Conservation (phyloP, 495 filamentous ascomycete genomes). For the Tuber borchii region DNA sequence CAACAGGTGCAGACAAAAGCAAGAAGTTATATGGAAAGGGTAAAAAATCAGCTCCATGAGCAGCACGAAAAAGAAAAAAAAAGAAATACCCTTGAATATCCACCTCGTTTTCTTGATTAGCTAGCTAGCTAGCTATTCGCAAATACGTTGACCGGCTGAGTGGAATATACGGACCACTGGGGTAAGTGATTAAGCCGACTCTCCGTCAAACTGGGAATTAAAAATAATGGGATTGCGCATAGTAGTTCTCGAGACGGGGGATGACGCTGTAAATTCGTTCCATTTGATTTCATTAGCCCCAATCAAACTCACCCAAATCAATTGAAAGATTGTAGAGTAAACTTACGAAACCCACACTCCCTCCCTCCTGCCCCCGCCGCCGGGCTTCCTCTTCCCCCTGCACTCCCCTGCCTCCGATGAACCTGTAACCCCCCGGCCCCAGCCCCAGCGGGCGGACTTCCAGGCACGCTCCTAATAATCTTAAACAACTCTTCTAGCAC, state of each 20-base stretch:
- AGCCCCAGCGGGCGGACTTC: not conserved
- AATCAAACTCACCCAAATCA: not conserved
- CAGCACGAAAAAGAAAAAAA: not conserved
- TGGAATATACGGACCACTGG: not conserved
- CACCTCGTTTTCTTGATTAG: not conserved
- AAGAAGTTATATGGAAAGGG: not conserved
- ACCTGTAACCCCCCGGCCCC: not conserved
- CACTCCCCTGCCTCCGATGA: slow-evolving; percentile 18
- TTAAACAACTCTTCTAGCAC: slow-evolving; percentile 39
- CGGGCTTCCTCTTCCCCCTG: not conserved
- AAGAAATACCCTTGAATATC: not conserved
- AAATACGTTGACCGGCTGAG: not conserved
- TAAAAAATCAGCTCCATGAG: not conserved
- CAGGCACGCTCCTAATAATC: slow-evolving; percentile 33
- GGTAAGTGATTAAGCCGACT: slow-evolving; percentile 18
- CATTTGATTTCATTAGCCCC: not conserved
- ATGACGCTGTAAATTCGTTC: slow-evolving; percentile 25
- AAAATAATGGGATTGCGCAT: slow-evolving; percentile 41
- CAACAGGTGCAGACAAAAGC: not conserved
- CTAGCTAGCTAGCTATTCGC: not conserved
- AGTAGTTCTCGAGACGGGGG: slow-evolving; percentile 36
- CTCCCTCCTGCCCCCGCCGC: not conserved
- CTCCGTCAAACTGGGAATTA: slow-evolving; percentile 36
- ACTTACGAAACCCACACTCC: slow-evolving; percentile 4
- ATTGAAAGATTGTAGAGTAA: not conserved